Evolutionary conservation across 805 yeast species (phyloP).

Genomic region (Komagataella pastoris): DNA sequence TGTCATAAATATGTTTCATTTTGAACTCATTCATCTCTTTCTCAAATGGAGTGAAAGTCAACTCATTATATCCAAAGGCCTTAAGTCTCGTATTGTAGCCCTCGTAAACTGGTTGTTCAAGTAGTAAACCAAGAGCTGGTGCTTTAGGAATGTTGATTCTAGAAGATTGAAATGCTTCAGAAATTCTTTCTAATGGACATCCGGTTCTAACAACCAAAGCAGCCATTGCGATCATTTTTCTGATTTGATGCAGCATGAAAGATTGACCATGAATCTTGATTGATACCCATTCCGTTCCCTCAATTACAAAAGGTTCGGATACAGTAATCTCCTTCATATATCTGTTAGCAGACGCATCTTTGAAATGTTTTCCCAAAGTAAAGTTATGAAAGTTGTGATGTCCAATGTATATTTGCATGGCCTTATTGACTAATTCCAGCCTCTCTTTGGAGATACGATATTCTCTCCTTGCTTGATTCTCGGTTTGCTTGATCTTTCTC

Average conservation of each 20-base stretch:
- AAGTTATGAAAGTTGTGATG: constrained; percentile 67
- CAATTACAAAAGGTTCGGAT: constrained; percentile 81
- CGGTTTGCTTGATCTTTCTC: constrained; percentile 45
- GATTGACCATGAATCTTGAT: constrained; percentile 97
- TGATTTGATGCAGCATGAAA: constrained; percentile 94
- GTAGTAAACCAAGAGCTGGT: constrained; percentile 83
- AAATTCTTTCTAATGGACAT: constrained; percentile 63
- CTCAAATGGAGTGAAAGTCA: constrained; percentile 55
- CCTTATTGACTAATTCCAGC: constrained; percentile 47
- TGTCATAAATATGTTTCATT: constrained; percentile 78
- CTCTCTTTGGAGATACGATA: constrained; percentile 56
- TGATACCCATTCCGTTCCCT: constrained; percentile 92
- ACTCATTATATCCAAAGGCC: constrained; percentile 64
- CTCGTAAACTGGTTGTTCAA: constrained; percentile 88
- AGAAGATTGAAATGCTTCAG: constrained; percentile 59
- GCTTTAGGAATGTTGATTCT: constrained; percentile 93
- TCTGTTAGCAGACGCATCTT: constrained; percentile 76
- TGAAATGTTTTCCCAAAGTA: constrained; percentile 41
- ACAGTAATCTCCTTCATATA: constrained; percentile 71
- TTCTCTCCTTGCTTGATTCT: constrained; percentile 51
- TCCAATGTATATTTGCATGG: constrained; percentile 67
- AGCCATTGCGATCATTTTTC: constrained; percentile 97
- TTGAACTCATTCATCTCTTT: constrained; percentile 76
- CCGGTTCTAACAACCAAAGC: constrained; percentile 77
- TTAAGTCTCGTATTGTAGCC: constrained; percentile 62